Base-by-base conservation (phyloP, 2,329 filamentous ascomycete species). In the Pseudogymnoascus sp. region DNA sequence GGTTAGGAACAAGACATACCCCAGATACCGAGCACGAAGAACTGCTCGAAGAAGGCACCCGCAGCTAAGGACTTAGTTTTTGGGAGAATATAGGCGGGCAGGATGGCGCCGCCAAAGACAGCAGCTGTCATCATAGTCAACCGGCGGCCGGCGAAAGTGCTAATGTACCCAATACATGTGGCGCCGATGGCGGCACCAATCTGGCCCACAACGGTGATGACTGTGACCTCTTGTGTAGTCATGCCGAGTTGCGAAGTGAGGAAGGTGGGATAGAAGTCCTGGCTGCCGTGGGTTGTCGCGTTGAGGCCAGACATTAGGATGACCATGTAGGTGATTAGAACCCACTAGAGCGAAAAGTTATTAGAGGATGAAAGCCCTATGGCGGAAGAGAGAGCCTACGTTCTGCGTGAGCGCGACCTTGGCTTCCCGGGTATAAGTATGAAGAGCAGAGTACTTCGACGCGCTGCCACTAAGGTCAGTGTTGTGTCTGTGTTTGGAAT, bases 221-320 rank as follows among this genome's bases (percentile, higher is more conserved):
- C 79, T 0, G 87, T 90, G 28, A 88, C 80, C 25, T 40, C 25
- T 28, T 49, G 21, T 28, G 60, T 16, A 16, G 60, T 28, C 23
- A 49, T 45, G 14, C 38, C 79, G 75, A 67, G 80, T 71, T 85
- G 81, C 68, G 80, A 81, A 67, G 76, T 70, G 18, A 85, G 70
- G 79, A 85, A 79, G 35, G 81, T 83, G 1, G 82, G 82, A 66
- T 84, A 85, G 21, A 85, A 69, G 63, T 83, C 81, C 69, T 66
- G 63, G 21, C 14, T 41, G 23, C 28, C 59, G 35, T 63, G 62
- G 8, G 62, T 31, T 14, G 35, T 59, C 9, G 35, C 31, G 76
- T 93, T 95, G 80, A 95, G 92, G 4, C 90, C 90, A 1, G 90
- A 87, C 90, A 93, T 93, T 49, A 95, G 79, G 18, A 95, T 77